Evolutionary conservation across 192 early-diverging fungal species (phyloP), one percentile per base, ranked within the genome.

Genomic region (Chytriomyces sp.): DNA sequence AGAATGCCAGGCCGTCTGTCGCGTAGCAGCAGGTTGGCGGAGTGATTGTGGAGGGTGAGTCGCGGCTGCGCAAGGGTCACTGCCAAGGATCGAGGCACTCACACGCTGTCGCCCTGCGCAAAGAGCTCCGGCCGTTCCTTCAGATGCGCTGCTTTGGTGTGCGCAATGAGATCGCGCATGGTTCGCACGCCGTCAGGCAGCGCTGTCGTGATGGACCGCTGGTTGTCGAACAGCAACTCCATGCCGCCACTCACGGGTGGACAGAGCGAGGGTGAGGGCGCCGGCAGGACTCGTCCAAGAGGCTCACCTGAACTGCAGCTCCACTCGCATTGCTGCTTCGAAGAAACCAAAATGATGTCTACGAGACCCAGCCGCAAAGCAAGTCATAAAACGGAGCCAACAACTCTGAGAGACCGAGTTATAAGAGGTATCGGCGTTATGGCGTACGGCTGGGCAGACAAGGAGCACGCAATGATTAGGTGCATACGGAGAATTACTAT

Each of bases 1-100:
- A 99, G 80, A 40, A 98, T 95, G 4, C 98, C 98, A 0, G 96
- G 92, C 5, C 94, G 90, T n/a, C 92, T 94, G 77, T 73, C 17
- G 53, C 40, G 55, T 57, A 28, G 1, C 10, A 57, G 55, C 17
- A 28, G 28, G 12, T 30, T 19, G 55, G 41, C 41, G 41, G 8
- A 44, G 41, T 57, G 19, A 26, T 57, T 61, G 59, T 61, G 8
- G 32, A 22, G 37, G 28, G 17, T 31, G 36, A 8, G 32, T 30
- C 7, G 28, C 19, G 59, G 59, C 32, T 61, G 32, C 33, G 59
- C 38, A 36, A 36, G 28, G 32, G n/a, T 8, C 14, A 37, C 12
- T 61, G 55, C n/a, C 49, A 55, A 33, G 54, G 5, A 32, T n/a
- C 28, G 59, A 30, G 22, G n/a, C 7, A 78, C 89, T 73, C 84